phyloP scores from a whole-genome alignment of 768 basidiomycete genomes.

The Termitomyces sp. region DNA sequence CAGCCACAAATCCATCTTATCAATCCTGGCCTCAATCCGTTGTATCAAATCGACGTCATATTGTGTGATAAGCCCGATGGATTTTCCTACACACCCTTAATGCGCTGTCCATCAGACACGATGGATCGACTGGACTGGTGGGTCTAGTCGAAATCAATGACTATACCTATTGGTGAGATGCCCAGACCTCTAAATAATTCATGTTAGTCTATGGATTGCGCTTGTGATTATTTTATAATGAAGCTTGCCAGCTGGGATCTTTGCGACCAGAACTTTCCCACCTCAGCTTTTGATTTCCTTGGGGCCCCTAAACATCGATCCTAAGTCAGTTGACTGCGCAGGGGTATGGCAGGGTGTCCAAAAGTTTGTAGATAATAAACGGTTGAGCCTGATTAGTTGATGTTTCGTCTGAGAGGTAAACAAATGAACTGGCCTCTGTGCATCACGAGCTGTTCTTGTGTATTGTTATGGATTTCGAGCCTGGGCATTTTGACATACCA shows the following conservation, averaged over 20 bases:
- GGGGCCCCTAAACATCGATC: conserved; percentile 89
- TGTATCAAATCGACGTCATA: conserved; percentile 96
- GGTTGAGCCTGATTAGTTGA: conserved; percentile 32
- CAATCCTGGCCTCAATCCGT: conserved; percentile 88
- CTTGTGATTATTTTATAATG: too few relatives aligned
- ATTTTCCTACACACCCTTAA: conserved; percentile 52
- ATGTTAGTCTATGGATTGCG: not conserved
- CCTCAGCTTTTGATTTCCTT: conserved; percentile 94
- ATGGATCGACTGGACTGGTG: too few relatives aligned
- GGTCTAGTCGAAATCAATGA: conserved; percentile 98
- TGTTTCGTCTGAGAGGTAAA: not conserved
- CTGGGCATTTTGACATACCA: conserved; percentile 56
- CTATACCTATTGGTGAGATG: conserved; percentile 91
- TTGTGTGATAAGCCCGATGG: conserved; percentile 95
- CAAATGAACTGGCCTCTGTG: conserved; percentile 45
- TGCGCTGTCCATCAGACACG: too few relatives aligned
- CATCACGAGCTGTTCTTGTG: conserved; percentile 91
- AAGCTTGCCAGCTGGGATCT: conserved; percentile 77
- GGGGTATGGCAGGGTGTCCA: conserved; percentile 80
- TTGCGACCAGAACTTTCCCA: conserved; percentile 88
- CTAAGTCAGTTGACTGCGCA: conserved; percentile 78
- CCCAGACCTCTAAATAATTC: conserved; percentile 71
- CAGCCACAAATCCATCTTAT: conserved; percentile 85
- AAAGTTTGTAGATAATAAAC: conserved; percentile 84
- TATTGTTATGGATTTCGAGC: conserved; percentile 86